Evolutionary conservation across 768 basidiomycete species (phyloP).

Genomic region (Strobilomyces dryophilus): DNA sequence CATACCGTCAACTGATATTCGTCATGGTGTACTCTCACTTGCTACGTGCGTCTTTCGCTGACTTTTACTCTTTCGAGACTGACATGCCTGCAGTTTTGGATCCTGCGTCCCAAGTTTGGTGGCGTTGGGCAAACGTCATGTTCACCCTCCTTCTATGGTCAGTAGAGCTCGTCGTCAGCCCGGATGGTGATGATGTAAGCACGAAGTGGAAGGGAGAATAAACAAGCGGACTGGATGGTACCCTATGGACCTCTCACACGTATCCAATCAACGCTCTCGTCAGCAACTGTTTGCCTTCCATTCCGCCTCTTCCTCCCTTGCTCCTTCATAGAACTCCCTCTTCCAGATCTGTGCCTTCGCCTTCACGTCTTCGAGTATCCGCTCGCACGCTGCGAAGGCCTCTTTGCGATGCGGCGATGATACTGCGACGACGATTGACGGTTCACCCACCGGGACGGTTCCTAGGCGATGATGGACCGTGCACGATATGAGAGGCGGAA

Average conservation of each 20-base stretch:
- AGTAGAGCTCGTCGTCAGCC: constrained; percentile 73
- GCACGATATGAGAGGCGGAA: constrained; percentile 48
- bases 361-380: constrained; percentile 84
- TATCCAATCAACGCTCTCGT: constrained; percentile 3
- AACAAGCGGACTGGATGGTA: constrained; percentile 7
- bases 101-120: constrained; percentile 89
- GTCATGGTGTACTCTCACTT: constrained; percentile 86
- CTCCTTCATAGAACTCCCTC: constrained; percentile 78
- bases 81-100: constrained; percentile 58
- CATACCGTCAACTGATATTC: constrained; percentile 81
- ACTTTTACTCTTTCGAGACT: not conserved
- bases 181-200: constrained; percentile 63
- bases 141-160: constrained; percentile 83
- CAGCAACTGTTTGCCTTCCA: constrained; percentile 61
- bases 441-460: constrained; percentile 68
- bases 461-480: constrained; percentile 77
- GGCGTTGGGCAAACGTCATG: constrained; percentile 90
- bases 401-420: constrained; percentile 82
- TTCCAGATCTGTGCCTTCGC: constrained; percentile 87
- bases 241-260: constrained; percentile 5
- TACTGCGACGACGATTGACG: constrained; percentile 83
- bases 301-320: constrained; percentile 54
- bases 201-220: constrained; percentile 78
- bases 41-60: constrained; percentile 50
- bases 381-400: constrained; percentile 76